Evolutionary conservation across 2,329 filamentous ascomycete genomes (phyloP), one percentile per base, ranked within the genome.

Genomic region (Blumeria hordei): DNA sequence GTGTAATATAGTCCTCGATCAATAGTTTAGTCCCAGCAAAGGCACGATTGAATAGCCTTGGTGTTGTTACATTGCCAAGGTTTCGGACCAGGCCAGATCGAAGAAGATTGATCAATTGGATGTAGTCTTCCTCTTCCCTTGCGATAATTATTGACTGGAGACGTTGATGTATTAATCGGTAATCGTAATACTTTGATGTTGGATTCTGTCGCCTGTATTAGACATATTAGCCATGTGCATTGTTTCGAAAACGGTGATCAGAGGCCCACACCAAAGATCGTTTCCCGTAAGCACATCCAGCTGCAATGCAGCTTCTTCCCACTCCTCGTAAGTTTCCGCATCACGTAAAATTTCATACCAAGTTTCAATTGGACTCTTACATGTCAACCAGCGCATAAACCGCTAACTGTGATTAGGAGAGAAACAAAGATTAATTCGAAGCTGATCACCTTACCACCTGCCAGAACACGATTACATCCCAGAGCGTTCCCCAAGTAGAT

Each of bases 1-100:
- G 81, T 0, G 81, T 80, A 58, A 94, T 81, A 64, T 95, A 95
- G 67, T 93, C 85, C 64, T 94, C 88, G 58, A 95, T 93, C 51
- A 94, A 70, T 54, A 85, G 77, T 66, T 95, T 95, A 0, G 88
- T 94, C 14, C 88, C 88, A 1, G 84, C 83, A 64, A 92, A 92
- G 11, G 86, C 83, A 56, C 82, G 77, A 62, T 88, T 88, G 69
- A 88, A 95, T 0, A 95, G 72, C 59, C 80, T 80, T 1, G 85
- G 79, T 1, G 82, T 77, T 0, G 85, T 86, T 61, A 95, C 93
- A 65, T 94, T 93, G 56, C 87, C 88, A n/a, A 94, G 72, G 63
- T 95, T 94, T 37, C 88, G 80, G 34, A 94, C 76, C 16, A 83
- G 72, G 3, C 80, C 87, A 12, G 85, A 87, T 32, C 87, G 81